Evolutionary conservation across 163 green algal species (phyloP).

Genomic region (Scenedesmus sp.): DNA sequence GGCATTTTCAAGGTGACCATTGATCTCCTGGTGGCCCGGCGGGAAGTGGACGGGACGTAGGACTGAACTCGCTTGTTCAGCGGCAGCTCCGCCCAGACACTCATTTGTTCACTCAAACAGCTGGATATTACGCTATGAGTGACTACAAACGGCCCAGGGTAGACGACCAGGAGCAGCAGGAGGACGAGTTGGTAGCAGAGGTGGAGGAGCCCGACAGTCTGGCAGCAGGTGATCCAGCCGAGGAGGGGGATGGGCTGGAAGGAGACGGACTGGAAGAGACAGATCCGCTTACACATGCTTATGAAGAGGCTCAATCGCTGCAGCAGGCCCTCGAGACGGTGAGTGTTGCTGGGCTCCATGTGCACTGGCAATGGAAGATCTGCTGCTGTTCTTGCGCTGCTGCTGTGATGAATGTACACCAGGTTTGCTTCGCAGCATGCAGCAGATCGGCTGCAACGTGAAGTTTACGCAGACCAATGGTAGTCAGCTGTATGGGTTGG

Average conservation of each 20-base stretch:
- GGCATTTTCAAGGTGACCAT: neutral
- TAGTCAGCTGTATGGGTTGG: neutral
- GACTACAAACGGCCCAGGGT: conserved; percentile 13
- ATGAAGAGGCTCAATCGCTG: conserved; percentile 5
- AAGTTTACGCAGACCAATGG: neutral
- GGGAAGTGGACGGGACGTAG: neutral
- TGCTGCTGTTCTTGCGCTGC: neutral
- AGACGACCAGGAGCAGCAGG: conserved; percentile 6
- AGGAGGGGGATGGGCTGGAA: neutral
- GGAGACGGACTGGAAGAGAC: conserved; percentile 3
- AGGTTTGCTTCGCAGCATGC: neutral
- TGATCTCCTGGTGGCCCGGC: neutral
- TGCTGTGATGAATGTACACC: neutral
- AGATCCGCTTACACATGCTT: neutral
- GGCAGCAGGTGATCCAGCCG: neutral
- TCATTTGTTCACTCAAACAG: neutral
- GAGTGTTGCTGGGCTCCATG: neutral
- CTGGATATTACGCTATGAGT: neutral
- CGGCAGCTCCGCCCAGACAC: neutral
- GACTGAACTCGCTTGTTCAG: neutral
- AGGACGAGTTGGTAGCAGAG: neutral
- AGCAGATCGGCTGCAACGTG: neutral
- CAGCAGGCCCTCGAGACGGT: conserved; percentile 30
- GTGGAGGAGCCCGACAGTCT: neutral
- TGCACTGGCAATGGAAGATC: neutral